Conservation (phyloP, 345 rosid species). For the Theobroma cacao region DNA sequence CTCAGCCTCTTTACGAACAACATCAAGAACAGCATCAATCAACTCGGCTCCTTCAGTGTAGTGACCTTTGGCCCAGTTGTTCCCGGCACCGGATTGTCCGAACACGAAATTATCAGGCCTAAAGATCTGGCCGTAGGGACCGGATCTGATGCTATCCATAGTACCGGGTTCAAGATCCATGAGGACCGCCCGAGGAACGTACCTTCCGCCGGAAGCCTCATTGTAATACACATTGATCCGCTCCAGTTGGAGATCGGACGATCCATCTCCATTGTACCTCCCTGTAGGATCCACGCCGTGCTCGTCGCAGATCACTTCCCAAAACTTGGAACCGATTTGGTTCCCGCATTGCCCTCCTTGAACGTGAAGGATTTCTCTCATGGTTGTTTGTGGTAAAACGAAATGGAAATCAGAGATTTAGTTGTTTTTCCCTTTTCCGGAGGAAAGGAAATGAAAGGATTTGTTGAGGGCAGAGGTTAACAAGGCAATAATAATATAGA, state of each 20-base stretch:
- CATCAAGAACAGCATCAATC: slow-evolving; percentile 93
- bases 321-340: slow-evolving; percentile 97
- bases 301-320: slow-evolving; percentile 98
- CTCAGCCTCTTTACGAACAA: slow-evolving; percentile 95
- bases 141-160: slow-evolving; percentile 96
- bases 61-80: slow-evolving; percentile 27
- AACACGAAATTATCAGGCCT: slow-evolving; percentile 23
- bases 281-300: slow-evolving; percentile 93
- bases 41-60: slow-evolving; percentile 95
- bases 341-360: slow-evolving; percentile 99
- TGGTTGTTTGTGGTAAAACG: slow-evolving; percentile 18
- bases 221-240: slow-evolving; percentile 92
- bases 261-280: slow-evolving; percentile 54
- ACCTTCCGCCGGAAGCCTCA: slow-evolving; percentile 89
- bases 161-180: slow-evolving; percentile 99
- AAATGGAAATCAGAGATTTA: not conserved
- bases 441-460: not conserved
- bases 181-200: slow-evolving; percentile 92
- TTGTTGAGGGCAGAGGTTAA: not conserved
- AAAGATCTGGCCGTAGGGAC: slow-evolving; percentile 30
- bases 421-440: not conserved
- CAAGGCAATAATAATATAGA: slow-evolving; percentile 17
- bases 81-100: slow-evolving; percentile 24
- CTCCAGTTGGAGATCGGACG: slow-evolving; percentile 75
- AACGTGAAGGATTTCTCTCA: slow-evolving; percentile 95